A percentile compares a stretch with the other conserved stretches of the same genome.
Conservation (phyloP, 2,329 filamentous ascomycete species). For the Gaeumannomyces tritici region DNA sequence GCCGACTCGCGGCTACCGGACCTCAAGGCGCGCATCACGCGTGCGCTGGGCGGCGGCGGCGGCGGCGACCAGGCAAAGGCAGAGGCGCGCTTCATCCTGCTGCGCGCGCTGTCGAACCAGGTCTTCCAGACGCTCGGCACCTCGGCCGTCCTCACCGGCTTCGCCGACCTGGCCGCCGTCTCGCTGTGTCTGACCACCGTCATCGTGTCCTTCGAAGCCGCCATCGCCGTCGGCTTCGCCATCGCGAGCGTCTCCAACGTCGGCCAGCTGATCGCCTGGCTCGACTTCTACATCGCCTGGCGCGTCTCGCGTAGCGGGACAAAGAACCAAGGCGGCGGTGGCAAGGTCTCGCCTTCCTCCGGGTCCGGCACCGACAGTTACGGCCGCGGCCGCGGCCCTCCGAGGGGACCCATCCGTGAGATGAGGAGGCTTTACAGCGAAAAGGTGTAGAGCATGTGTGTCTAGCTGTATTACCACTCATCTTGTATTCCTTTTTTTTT, state of each 20-base stretch:
- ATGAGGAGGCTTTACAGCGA: background rate
- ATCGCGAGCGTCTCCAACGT: slow-evolving; percentile 8
- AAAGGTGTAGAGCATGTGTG: background rate
- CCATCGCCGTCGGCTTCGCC: slow-evolving; percentile 14
- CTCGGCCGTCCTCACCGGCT: slow-evolving; percentile 15
- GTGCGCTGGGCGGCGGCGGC: background rate
- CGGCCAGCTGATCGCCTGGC: slow-evolving; percentile 1
- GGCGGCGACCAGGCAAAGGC: background rate
- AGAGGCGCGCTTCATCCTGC: slow-evolving; percentile 5
- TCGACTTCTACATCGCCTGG: slow-evolving; percentile 3
- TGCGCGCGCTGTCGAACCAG: slow-evolving; percentile 14
- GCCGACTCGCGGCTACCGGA: slow-evolving; percentile 11
- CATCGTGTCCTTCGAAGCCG: slow-evolving; percentile 16
- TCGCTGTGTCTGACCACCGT: slow-evolving; percentile 17
- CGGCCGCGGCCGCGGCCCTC: background rate
- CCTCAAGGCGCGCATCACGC: background rate
- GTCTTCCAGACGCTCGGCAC: slow-evolving; percentile 15
- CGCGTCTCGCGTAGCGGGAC: background rate
- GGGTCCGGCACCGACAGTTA: no score
- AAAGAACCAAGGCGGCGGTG: background rate
- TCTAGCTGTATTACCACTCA: no score
- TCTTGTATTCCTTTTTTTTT: background rate
- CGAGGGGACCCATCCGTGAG: no score
- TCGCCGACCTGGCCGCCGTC: slow-evolving; percentile 17
- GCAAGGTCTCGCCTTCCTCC: no score